A percentile compares a stretch with the other conserved stretches of the same genome.
phyloP scores from a whole-genome alignment of 2,329 filamentous ascomycete genomes.

The Hymenoscyphus fructigenus region DNA sequence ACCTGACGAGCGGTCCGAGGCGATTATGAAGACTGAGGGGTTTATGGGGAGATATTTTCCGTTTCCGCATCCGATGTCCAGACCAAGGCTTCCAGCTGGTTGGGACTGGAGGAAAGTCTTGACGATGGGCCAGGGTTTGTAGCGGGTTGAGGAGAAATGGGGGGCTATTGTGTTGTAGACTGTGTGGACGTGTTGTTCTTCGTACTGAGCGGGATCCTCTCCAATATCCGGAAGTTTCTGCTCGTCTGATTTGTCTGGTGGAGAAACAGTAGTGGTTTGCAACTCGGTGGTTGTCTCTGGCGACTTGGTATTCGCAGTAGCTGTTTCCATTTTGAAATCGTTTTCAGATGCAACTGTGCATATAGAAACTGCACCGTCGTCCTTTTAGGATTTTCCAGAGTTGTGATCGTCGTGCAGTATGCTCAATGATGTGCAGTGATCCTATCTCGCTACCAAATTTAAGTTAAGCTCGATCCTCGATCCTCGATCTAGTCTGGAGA shows the following conservation, averaged over 20 bases:
- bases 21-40: constrained; percentile 73
- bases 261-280: neutral
- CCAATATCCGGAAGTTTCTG: neutral
- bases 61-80: constrained; percentile 95
- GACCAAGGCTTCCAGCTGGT: constrained; percentile 70
- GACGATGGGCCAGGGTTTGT: constrained; percentile 91
- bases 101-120: constrained; percentile 70
- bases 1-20: constrained; percentile 73
- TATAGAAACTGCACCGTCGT: neutral
- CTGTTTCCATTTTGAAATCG: neutral
- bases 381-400: neutral
- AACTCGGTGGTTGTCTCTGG: neutral
- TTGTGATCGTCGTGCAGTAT: neutral
- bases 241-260: neutral
- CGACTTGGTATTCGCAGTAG: neutral
- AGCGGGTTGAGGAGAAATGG: constrained; percentile 78
- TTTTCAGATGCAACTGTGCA: neutral
- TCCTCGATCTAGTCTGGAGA: neutral
- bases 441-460: neutral
- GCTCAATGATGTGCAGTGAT: neutral
- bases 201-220: constrained; percentile 57
- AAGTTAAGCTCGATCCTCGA: neutral
- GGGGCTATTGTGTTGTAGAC: constrained; percentile 87
- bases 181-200: constrained; percentile 82
- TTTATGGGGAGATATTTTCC: constrained; percentile 91